Evolutionary conservation across 805 yeast species (phyloP), one percentile per base, ranked within the genome.

Genomic region (Brettanomyces bruxellensis): DNA sequence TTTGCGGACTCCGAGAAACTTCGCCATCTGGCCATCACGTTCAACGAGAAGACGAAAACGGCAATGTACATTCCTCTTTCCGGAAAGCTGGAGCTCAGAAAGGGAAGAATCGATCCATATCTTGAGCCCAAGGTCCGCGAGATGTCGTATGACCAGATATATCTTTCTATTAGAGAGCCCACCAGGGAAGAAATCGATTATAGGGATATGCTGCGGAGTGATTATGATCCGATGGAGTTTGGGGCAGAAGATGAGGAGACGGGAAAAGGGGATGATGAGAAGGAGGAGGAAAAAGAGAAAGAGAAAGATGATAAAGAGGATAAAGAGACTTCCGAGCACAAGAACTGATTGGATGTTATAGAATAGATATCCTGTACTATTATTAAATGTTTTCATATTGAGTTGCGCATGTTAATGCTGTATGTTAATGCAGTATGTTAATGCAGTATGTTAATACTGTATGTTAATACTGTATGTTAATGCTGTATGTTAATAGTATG

Each of bases 21-120:
- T 42, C 81, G 81, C 52, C 95, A 90, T 64, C 62, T 90, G 51
- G 79, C 84, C 1, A 67, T 90, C 41, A 75, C 80, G 40, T 78
- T 86, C 54, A 78, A 72, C 41, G 73, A 70, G 44, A 76, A 75
- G 41, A 65, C 76, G 32, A 66, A 70, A 25, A 71, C 77, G 7
- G 95, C 88, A 3, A 76, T 74, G 55, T 93, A 84, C 61, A 78
- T 84, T 49, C 96, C 97, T 7, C 68, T 91, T 14, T 69, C 76
- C 12, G 88, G 90, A 34, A 80, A 83, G 55, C 73, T 87, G 39
- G 93, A 83, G 53, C 77, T 93, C 60, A 88, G 86, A 68, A 83
- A 91, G 61, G 81, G 95, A 61, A 79, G 96, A 64, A 78, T 88
- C 12, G 82, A 78, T 36, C 71, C 78, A 41, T 75, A 70, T 45